Base-by-base conservation (phyloP, 352 stramenopile species). In the Plasmopara muralis region DNA sequence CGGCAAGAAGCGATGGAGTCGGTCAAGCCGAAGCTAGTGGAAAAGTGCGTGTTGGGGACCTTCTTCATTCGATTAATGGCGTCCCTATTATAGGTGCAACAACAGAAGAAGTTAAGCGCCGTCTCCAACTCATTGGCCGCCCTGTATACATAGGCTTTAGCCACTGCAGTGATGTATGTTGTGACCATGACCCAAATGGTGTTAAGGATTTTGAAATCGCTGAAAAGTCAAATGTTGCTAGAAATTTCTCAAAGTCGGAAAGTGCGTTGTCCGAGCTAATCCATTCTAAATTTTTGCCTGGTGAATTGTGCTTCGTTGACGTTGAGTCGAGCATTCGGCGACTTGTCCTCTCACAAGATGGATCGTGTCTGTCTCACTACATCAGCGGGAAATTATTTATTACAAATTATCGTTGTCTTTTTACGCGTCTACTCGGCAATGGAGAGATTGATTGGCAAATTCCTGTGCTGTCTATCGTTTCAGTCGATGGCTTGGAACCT, bases 381-480 rank as follows among this genome's bases (percentile, higher is more conserved):
- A 73, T 88, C 38, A 78, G 67, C 29, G 83, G 83, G 2, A 87
- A 84, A 44, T 66, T 93, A 44, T 91, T 80, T 43, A 77, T 93
- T 37, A 91, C 78, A 10, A 93, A 86, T 56, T 93, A 91, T 43
- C 80, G 83, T 8, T 93, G 83, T 38, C 68, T 88, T 29, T 93
- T 91, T 60, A 83, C 67, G 14, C 68, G 68, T 9, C 18, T 85
- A 7, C 55, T 87, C 13, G 72, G 60, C 29, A 55, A 50, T 18
- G 62, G 63, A 13, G 70, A 81, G 31, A 73, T 90, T 16, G 76
- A 83, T 30, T 90, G 79, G 83, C 79, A 93, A 18, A 64, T 89
- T 5, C 79, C 83, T 0, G 75, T 93, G 31, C 64, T 93, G 2
- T 87, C 80, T 12, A 89, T 93, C 47, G 48, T 64, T 15, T 80